Evolutionary conservation across 2,329 filamentous ascomycete species (phyloP).

Genomic region (Aureobasidium uvarum): DNA sequence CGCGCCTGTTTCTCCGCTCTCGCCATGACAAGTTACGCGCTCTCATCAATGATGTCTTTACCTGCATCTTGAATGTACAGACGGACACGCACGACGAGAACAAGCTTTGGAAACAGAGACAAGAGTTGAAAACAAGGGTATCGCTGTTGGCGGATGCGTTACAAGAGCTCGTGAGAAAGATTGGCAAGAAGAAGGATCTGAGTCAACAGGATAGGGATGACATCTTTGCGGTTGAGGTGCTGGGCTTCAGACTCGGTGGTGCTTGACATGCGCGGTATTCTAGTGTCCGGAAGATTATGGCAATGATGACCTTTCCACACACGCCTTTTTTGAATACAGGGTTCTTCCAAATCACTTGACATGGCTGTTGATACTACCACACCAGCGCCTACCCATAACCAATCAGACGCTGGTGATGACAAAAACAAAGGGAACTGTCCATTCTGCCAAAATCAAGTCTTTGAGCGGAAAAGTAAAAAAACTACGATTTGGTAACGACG

Average conservation of each 20-base stretch:
- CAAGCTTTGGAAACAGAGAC: neutral
- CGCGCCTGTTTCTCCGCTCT: constrained; percentile 36
- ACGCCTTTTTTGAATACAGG: no score
- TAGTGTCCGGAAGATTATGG: no score
- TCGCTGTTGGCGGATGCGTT: neutral
- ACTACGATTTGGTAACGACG: no score
- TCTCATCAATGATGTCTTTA: constrained; percentile 34
- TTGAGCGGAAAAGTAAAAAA: no score
- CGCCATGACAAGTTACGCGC: constrained; percentile 34
- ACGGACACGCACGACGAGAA: neutral
- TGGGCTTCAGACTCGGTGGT: neutral
- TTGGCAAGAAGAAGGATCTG: constrained; percentile 2
- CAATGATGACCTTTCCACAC: no score
- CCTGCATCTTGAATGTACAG: constrained; percentile 29
- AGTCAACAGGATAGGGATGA: neutral
- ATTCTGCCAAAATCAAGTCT: no score
- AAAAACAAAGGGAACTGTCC: no score
- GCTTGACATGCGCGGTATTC: no score
- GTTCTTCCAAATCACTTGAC: no score
- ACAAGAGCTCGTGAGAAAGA: constrained; percentile 1
- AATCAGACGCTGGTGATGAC: no score
- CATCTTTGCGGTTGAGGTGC: neutral
- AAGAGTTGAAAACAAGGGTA: neutral
- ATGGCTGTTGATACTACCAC: no score
- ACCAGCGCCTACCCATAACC: no score